Conservation (phyloP, 2,329 filamentous ascomycete species). For the Diaporthe velutina region DNA sequence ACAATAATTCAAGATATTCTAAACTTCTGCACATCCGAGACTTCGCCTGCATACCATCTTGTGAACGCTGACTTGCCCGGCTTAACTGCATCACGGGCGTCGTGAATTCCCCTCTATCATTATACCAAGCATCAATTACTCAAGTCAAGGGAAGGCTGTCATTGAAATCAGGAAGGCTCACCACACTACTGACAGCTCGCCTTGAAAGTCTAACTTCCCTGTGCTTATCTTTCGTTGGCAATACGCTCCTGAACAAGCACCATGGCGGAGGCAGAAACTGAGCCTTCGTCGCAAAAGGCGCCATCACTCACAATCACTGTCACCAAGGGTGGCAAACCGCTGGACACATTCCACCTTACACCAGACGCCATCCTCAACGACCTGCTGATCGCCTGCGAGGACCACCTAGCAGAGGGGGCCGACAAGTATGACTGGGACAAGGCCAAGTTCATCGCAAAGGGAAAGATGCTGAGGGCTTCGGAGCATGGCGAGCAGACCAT, state of each 20-base stretch:
- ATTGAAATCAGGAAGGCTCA: not conserved
- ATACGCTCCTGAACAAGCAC: not conserved
- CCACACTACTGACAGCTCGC: not conserved
- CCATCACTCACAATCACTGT: conserved; percentile 41
- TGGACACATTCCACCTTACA: conserved; percentile 39
- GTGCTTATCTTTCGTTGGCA: not conserved
- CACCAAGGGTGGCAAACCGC: conserved; percentile 41
- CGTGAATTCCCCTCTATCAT: not conserved
- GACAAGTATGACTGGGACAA: conserved; percentile 42
- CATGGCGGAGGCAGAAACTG: conserved; percentile 2
- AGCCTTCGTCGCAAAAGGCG: not conserved
- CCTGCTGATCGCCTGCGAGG: conserved; percentile 43
- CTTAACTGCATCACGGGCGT: not conserved
- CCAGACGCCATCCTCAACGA: conserved; percentile 43
- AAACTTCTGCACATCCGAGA: not conserved
- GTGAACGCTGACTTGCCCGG: not conserved
- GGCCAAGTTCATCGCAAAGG: conserved; percentile 45
- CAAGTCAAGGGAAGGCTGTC: not conserved
- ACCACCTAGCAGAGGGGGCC: conserved; percentile 26
- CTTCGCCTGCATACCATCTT: not conserved
- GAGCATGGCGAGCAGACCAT: conserved; percentile 44
- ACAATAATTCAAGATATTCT: not conserved
- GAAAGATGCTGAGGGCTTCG: conserved; percentile 44
- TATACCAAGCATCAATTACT: not conserved
- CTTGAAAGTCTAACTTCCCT: not conserved